These are phyloP conservation scores for Trametes hirsuta DNA, from an alignment of 1,284 basidiomycete species.

Conservation along the genomic window DNA sequence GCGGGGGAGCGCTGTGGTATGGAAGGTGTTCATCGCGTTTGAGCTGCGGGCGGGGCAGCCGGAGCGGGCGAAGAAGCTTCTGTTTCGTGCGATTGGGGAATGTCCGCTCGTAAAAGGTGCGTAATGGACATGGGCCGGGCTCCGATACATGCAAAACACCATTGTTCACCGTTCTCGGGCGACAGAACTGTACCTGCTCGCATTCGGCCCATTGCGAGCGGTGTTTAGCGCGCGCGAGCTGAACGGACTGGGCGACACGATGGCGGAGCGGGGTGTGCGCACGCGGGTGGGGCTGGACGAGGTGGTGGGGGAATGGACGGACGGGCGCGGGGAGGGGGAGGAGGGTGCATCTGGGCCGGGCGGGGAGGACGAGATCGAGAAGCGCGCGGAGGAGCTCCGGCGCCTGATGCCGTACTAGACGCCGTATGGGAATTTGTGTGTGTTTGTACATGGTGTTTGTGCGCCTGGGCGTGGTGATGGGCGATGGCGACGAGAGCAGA, in stretches of 20 bases:
- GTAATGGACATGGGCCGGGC: conserved; percentile 15
- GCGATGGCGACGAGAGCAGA: background rate
- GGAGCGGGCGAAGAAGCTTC: conserved; percentile 72
- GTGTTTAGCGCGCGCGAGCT: conserved; percentile 74
- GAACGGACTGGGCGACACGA: conserved; percentile 69
- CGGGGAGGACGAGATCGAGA: conserved; percentile 57
- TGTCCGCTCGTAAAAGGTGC: conserved; percentile 82
- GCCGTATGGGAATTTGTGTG: conserved; percentile 2
- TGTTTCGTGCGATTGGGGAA: conserved; percentile 82
- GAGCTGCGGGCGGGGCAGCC: conserved; percentile 70
- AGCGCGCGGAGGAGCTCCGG: conserved; percentile 58
- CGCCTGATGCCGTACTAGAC: conserved; percentile 64
- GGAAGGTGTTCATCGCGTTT: conserved; percentile 84
- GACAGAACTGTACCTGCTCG: conserved; percentile 83
- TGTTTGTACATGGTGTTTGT: conserved; percentile 27
- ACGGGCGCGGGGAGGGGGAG: conserved; percentile 30
- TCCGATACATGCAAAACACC: conserved; percentile 5
- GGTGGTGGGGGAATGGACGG: conserved; percentile 49
- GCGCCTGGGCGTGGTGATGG: conserved; percentile 1
- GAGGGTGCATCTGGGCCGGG: conserved; percentile 27
- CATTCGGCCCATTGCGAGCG: conserved; percentile 75
- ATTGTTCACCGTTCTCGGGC: conserved; percentile 13
- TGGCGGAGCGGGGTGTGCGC: conserved; percentile 83
- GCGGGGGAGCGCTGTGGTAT: conserved; percentile 67
- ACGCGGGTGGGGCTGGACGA: conserved; percentile 71